Evolutionary conservation across 1,139 yeast genomes (phyloP), one percentile per base, ranked within the genome.

Genomic region (Saccharomycopsis hybrid): DNA sequence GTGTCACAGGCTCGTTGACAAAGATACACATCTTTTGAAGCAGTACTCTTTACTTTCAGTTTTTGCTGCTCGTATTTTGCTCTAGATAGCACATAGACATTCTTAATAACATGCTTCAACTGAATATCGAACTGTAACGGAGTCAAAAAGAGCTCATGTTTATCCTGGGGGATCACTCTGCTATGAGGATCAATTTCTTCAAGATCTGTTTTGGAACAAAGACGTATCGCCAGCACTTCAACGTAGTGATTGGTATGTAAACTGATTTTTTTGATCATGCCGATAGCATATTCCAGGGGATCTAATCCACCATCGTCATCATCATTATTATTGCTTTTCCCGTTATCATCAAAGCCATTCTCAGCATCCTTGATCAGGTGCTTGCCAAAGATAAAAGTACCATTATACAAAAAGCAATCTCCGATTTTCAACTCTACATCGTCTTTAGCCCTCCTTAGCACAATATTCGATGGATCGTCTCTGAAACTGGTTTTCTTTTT

Each of bases 1-100:
- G 47, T 42, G 31, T 52, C 55, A 36, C 44, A 27, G n/a, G 51
- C 49, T 13, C 41, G 27, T 5, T 35, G 47, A 32, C 55, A 52
- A 8, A 52, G 30, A 36, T 32, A 50, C 18, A 18, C 18, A 7
- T n/a, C 29, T 8, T 36, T 29, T 4, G 18, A 38, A 24, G 43
- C 27, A 4, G 39, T 35, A 18, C 24, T 25, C 46, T 28, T 30
- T 24, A 52, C 49, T 3, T 27, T 28, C 18, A 18, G 18, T 18
- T 18, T 18, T 18, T 18, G 18, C 18, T 18, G 18, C 18, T 18
- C 18, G 18, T 18, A 18, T 18, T 18, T 18, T 18, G 18, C 18
- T 18, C 18, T 18, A 18, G 18, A 18, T 18, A 18, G 18, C 18
- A 18, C 18, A 18, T 18, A 18, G 5, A 52, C 48, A 32, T 50